Evolutionary conservation across 73 alveolate species (phyloP).

Genomic region (Paramecium biaurelia): DNA sequence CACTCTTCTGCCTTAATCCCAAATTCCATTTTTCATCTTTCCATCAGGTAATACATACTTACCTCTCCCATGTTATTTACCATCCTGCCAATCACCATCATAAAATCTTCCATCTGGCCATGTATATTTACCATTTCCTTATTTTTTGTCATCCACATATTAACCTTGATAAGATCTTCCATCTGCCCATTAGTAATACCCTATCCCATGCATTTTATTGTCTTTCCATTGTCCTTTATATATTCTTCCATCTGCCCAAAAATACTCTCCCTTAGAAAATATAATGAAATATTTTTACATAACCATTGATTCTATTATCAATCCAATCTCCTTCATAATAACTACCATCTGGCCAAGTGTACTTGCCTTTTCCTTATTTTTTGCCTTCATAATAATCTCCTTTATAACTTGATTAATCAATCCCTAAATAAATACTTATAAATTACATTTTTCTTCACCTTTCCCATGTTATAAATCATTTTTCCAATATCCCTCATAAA

Average conservation of each 20-base stretch:
- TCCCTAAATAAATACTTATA: slow-evolving; percentile 62
- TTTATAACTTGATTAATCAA: slow-evolving; percentile 74
- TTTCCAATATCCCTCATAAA: slow-evolving; percentile 84
- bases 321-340: slow-evolving; percentile 74
- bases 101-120: slow-evolving; percentile 61
- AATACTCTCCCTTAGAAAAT: slow-evolving; percentile 52
- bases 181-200: slow-evolving; percentile 84
- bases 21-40: neutral
- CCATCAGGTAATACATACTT: slow-evolving; percentile 52
- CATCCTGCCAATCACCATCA: slow-evolving; percentile 54
- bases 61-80: slow-evolving; percentile 54
- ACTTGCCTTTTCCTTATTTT: slow-evolving; percentile 75
- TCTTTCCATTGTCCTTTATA: slow-evolving; percentile 81
- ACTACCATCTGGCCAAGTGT: slow-evolving; percentile 76
- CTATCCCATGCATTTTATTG: slow-evolving; percentile 73
- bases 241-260: slow-evolving; percentile 77
- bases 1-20: slow-evolving; percentile 45
- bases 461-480: slow-evolving; percentile 77
- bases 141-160: slow-evolving; percentile 50
- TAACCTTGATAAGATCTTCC: slow-evolving; percentile 84
- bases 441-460: slow-evolving; percentile 69
- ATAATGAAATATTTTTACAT: neutral
- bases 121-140: slow-evolving; percentile 16
- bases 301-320: slow-evolving; percentile 71
- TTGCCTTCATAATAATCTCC: slow-evolving; percentile 72